Evolutionary conservation across 164 flowering plant genomes (phyloP), one percentile per base, ranked within the genome.

Genomic region (Aristolochia californica): DNA sequence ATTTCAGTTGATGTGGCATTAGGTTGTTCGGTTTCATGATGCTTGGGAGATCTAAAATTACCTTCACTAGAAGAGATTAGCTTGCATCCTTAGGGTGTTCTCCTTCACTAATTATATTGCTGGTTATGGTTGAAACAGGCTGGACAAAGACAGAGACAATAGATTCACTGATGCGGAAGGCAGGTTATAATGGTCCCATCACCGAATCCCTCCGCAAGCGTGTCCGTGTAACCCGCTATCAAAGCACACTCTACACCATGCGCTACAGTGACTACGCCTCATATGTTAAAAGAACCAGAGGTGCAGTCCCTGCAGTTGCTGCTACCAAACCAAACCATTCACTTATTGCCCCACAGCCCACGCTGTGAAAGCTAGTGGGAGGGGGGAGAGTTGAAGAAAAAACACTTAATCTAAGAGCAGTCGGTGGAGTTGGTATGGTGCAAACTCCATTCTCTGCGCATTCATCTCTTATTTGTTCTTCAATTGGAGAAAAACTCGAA

Each of bases 101-200:
- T n/a, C n/a, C n/a, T 34, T 34, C 10, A 34, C 40, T 47, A 20
- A 20, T 47, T 47, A 4, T 47, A 17, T 47, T 16, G 50, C 22
- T 47, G 45, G 15, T 13, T 50, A 20, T 50, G 48, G 48, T 53
- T 8, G 13, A 14, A 50, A 18, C 72, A 80, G 87, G 96, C 44
- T 94, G 99, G 99, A 83, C 95, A 25, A 81, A 74, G 65, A 66
- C 38, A 14, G 95, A 89, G 82, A 82, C 99, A 28, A 84, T 90
- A 22, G 88, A 90, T 69, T 89, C 99, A 0, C 69, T 94, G 62
- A 82, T 89, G 75, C 79, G 88, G n/a, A 94, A 94, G 73, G 90
- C 99, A 1, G 99, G 95, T 27, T 87, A 75, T 60, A 77, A 71
- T 62, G 95, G 96, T 45, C 16, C 69, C 53, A 90, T 94, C 61